Evolutionary conservation across 164 flowering plant genomes (phyloP), one percentile per base, ranked within the genome.

Genomic region (Cinnamomum micranthum): DNA sequence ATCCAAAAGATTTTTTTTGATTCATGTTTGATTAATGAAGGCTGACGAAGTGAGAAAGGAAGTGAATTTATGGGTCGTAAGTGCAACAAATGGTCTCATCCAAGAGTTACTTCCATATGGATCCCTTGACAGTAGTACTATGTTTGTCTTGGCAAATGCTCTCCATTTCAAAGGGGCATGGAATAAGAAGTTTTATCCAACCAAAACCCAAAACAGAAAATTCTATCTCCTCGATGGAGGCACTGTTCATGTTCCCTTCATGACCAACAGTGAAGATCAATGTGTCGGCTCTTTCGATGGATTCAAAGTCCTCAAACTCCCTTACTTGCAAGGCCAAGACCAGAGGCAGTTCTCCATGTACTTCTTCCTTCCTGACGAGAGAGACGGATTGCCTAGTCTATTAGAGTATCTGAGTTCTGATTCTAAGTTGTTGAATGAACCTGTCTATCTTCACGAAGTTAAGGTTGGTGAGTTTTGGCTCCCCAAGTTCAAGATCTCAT

Each of bases 121-220:
- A 15, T 75, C 77, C 7, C 13, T 75, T 31, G 13, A 58, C 33
- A 12, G 25, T 3, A 1, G 6, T 2, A 75, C 72, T 4, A 60
- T 14, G 41, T 35, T 78, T 24, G 70, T 79, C 0, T 64, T 77
- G 0, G 80, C 77, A 47, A 79, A 79, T 74, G 80, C 80, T n/a
- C 73, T 82, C 22, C 79, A 82, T 62, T 80, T 82, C 72, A 78
- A 80, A 70, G 81, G 82, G 47, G 25, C 41, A 1, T 82, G 82
- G 82, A 19, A 19, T 7, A 2, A 20, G 7, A 19, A 13, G 15
- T 80, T 82, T 27, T 55, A 75, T 25, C 10, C 2, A 47, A 50
- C 69, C 13, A 50, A 50, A 3, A 76, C 85, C 15, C 27, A 67
- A 71, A 14, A 58, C 20, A 19, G 58, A 9, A 75, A 79, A 35